Conservation (phyloP, 768 basidiomycete genomes). For the Tulasnella sp. region DNA sequence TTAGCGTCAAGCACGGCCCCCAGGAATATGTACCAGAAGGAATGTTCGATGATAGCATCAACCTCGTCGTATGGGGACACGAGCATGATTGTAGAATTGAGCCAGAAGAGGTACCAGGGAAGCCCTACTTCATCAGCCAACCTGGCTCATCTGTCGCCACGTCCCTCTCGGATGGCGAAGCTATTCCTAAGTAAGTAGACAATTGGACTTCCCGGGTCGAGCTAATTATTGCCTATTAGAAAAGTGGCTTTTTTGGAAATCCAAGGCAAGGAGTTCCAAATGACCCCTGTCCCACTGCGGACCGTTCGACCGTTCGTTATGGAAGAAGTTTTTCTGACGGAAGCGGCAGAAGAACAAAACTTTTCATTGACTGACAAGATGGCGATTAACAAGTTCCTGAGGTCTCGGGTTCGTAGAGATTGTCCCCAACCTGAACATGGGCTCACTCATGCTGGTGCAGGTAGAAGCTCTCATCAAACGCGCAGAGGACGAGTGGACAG, state of each 20-base stretch:
- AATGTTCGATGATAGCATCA: conserved; percentile 90
- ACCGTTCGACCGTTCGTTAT: conserved; percentile 92
- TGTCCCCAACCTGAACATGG: neutral
- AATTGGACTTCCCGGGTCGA: neutral
- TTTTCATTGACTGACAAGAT: conserved; percentile 72
- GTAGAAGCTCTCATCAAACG: conserved; percentile 67
- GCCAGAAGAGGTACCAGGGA: conserved; percentile 84
- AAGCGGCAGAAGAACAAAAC: conserved; percentile 63
- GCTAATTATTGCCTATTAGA: conserved; percentile 32
- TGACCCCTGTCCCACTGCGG: conserved; percentile 75
- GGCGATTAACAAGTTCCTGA: conserved; percentile 70
- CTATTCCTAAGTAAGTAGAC: conserved; percentile 64
- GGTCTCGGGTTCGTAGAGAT: conserved; percentile 40
- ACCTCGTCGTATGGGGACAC: conserved; percentile 96
- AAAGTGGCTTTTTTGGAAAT: conserved; percentile 85
- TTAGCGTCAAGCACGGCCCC: conserved; percentile 84
- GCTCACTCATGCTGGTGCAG: conserved; percentile 27
- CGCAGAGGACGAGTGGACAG: conserved; percentile 68
- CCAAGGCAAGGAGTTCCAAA: conserved; percentile 73
- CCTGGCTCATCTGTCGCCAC: conserved; percentile 95
- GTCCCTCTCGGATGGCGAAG: conserved; percentile 84
- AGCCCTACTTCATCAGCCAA: conserved; percentile 83
- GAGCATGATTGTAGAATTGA: conserved; percentile 94
- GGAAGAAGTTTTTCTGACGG: conserved; percentile 62
- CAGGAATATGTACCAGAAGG: conserved; percentile 92